phyloP scores from a whole-genome alignment of 768 basidiomycete genomes.

The Mycena maculata region DNA sequence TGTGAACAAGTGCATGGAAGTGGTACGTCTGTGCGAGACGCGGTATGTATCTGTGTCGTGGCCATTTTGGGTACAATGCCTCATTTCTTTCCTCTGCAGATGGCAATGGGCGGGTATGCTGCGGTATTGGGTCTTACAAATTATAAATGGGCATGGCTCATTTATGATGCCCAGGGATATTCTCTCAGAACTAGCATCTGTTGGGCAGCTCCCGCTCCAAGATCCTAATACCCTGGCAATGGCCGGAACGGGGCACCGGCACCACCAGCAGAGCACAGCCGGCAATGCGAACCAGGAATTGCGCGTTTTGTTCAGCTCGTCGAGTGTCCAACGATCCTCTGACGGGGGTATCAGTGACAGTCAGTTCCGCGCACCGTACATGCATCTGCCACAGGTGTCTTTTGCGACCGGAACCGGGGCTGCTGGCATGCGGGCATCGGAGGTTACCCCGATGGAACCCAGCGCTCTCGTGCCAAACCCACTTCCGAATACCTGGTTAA shows the following conservation, averaged over 20 bases:
- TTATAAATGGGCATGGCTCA: neutral
- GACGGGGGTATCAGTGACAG: constrained; percentile 1
- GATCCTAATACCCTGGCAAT: neutral
- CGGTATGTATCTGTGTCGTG: constrained; percentile 43
- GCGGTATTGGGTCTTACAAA: constrained; percentile 39
- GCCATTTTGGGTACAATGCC: neutral
- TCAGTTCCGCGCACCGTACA: constrained; percentile 23
- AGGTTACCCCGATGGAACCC: constrained; percentile 21
- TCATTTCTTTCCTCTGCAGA: constrained; percentile 35
- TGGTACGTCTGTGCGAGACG: constrained; percentile 55
- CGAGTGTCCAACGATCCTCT: constrained; percentile 16
- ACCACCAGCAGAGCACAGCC: no score
- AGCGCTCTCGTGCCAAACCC: constrained; percentile 28
- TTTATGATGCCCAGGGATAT: constrained; percentile 31
- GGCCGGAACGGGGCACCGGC: no score
- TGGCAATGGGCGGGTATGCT: constrained; percentile 56
- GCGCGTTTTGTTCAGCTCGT: constrained; percentile 13
- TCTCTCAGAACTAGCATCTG: constrained; percentile 37
- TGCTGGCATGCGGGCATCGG: neutral
- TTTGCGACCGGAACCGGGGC: constrained; percentile 13
- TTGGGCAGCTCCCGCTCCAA: constrained; percentile 30
- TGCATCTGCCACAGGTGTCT: neutral
- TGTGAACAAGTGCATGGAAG: constrained; percentile 69
- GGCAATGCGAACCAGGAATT: no score
- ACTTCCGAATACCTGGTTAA: constrained; percentile 22